Conservation (phyloP, 192 early-diverging fungal species). For the Umbelopsis sp. region DNA sequence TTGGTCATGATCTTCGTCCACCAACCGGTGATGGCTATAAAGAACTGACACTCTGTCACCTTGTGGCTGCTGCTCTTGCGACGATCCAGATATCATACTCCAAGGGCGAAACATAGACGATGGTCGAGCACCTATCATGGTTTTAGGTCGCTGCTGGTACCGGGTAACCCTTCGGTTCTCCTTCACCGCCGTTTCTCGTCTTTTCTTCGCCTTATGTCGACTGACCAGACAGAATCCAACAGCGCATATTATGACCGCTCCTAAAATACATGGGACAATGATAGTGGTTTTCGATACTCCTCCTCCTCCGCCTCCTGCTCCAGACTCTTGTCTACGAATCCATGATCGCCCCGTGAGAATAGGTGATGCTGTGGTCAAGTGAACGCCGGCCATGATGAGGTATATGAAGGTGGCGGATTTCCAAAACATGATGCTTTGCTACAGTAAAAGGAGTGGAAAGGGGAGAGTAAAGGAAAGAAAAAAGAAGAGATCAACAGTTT, state of each 20-base stretch:
- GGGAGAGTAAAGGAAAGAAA: not conserved
- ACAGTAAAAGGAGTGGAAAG: not conserved
- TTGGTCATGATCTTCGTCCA: not conserved
- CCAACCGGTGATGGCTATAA: constrained; percentile 1
- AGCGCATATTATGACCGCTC: not conserved
- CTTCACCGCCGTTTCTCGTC: not conserved
- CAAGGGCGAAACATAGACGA: constrained; percentile 18
- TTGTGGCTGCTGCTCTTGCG: not conserved
- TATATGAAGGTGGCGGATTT: not conserved
- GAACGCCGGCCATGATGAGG: not conserved
- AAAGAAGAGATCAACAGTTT: not conserved
- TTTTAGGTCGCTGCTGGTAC: constrained; percentile 15
- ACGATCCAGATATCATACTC: constrained; percentile 15
- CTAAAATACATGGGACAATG: constrained; percentile 9
- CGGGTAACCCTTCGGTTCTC: not conserved
- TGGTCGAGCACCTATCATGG: constrained; percentile 11
- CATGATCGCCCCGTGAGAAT: not conserved
- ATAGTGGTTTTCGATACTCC: not conserved
- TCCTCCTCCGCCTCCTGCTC: not conserved
- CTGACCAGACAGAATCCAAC: not conserved
- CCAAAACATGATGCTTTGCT: not conserved
- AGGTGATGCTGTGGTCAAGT: not conserved
- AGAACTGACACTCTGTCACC: constrained; percentile 10
- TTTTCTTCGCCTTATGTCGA: constrained; percentile 11
- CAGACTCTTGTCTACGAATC: not conserved